A percentile compares a stretch with the other conserved stretches of the same genome.
Conservation (phyloP, 2,329 filamentous ascomycete species). For the Pyrenophora teres region DNA sequence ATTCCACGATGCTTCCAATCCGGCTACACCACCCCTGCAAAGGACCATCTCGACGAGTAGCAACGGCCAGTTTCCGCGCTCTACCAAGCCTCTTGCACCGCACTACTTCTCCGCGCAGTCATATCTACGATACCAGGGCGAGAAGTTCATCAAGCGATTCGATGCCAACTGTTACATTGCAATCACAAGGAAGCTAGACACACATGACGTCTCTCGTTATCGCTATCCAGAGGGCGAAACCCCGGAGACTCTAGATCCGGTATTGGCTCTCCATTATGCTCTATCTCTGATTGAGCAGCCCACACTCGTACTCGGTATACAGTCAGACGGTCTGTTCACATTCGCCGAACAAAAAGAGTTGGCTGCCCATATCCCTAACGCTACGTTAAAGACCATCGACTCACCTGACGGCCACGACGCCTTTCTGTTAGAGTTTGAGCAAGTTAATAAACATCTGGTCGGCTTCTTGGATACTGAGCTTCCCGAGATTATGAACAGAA, state of each 20-base stretch:
- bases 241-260: constrained; percentile 54
- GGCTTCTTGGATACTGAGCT: constrained; percentile 81
- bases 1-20: constrained; percentile 51
- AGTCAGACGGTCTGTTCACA: constrained; percentile 94
- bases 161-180: constrained; percentile 99
- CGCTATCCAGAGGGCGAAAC: constrained; percentile 55
- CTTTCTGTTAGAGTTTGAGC: constrained; percentile 94
- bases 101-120: constrained; percentile 99
- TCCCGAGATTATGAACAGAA: constrained; percentile 80
- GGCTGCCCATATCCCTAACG: constrained; percentile 77
- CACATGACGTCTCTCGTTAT: constrained; percentile 87
- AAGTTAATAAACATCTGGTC: constrained; percentile 87
- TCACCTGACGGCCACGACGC: constrained; percentile 95
- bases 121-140: constrained; percentile 93
- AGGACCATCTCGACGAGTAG: constrained; percentile 18
- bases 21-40: constrained; percentile 34
- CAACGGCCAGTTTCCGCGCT: constrained; percentile 28
- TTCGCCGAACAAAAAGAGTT: constrained; percentile 96
- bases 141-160: constrained; percentile 96
- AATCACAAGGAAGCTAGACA: constrained; percentile 96
- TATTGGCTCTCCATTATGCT: constrained; percentile 66
- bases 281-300: constrained; percentile 85
- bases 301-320: constrained; percentile 87
- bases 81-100: constrained; percentile 48
- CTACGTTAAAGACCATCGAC: constrained; percentile 82